Base-by-base conservation (phyloP, 106 monocot genomes). In the Chionographis japonica region DNA sequence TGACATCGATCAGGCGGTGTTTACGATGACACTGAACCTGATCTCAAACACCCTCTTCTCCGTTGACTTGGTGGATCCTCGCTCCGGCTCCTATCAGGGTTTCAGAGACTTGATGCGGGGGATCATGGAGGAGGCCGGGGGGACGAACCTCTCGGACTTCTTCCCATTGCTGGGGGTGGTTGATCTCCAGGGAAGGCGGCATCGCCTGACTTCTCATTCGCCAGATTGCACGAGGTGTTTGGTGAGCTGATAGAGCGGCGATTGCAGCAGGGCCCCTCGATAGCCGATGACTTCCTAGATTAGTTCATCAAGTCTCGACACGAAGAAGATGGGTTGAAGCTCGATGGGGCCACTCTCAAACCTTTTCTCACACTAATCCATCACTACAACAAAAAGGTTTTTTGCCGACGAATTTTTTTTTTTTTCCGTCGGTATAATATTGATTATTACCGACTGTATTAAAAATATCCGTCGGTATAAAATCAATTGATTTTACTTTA, bases 221-320 rank as follows among this genome's bases (percentile, higher is more conserved):
- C 40, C 8, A 37, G 37, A 27, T 4, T 78, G 37, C 43, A 51
- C n/a, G 12, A 20, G 4, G 19, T 70, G 1, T 77, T 77, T 43
- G 82, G 74, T 42, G 69, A 66, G 37, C 65, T 61, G 49, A 83
- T 83, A 7, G 74, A 75, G 2, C 18, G 57, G 1, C 52, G 83
- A n/a, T 13, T 66, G 62, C 56, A 38, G 52, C 3, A 8, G 37
- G 46, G 53, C 12, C 9, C 13, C 19, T 37, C 15, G 1, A 4
- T 19, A 12, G 10, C 20, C 11, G 35, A 66, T 37, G 83, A 83
- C 16, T 57, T 83, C 53, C 67, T 83, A 39, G 70, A 78, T 62
- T 74, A 27, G 27, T 61, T 83, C 37, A 65, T 78, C 19, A 40
- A 70, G 8, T 46, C 42, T 56, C 66, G 55, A 27, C 27, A 27